These are phyloP conservation scores for Yamadazyma sp. DNA, from an alignment of 805 yeast genomes.

Conservation along the genomic window DNA sequence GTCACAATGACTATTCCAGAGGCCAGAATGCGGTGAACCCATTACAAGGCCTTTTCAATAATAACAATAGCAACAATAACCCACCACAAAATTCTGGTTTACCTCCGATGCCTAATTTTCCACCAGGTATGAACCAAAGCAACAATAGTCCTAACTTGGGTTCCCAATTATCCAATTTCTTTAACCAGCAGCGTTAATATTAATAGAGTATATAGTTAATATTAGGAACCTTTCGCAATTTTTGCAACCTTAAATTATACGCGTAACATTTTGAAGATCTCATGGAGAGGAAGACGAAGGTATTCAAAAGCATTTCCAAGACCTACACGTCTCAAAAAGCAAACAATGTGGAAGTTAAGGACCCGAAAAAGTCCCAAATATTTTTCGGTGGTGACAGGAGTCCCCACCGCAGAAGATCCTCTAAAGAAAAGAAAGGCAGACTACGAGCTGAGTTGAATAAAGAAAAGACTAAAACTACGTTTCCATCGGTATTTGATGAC, in stretches of 20 bases:
- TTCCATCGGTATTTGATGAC: neutral
- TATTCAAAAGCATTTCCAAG: neutral
- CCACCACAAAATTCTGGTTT: constrained; percentile 1
- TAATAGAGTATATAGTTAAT: too few relatives aligned
- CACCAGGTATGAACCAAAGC: constrained; percentile 9
- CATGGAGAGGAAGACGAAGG: neutral
- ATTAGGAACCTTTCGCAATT: too few relatives aligned
- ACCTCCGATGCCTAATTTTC: constrained; percentile 6
- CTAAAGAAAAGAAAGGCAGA: neutral
- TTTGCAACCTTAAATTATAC: neutral
- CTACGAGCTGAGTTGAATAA: neutral
- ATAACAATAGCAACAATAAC: constrained; percentile 4
- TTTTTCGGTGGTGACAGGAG: neutral
- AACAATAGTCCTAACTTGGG: constrained; percentile 30
- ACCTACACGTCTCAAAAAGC: neutral
- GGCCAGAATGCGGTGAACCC: constrained; percentile 41
- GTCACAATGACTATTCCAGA: constrained; percentile 12
- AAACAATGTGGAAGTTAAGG: constrained; percentile 1
- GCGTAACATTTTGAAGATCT: neutral
- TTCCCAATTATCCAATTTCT: constrained; percentile 40
- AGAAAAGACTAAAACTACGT: too few relatives aligned
- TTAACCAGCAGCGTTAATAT: constrained; percentile 17
- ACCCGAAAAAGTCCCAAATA: neutral
- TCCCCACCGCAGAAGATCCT: neutral
- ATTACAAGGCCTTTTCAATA: constrained; percentile 46